Percentiles rank a stretch among this genome's conserved stretches.
phyloP scores from a whole-genome alignment of 1,284 basidiomycete genomes.

The Ganoderma sinense region DNA sequence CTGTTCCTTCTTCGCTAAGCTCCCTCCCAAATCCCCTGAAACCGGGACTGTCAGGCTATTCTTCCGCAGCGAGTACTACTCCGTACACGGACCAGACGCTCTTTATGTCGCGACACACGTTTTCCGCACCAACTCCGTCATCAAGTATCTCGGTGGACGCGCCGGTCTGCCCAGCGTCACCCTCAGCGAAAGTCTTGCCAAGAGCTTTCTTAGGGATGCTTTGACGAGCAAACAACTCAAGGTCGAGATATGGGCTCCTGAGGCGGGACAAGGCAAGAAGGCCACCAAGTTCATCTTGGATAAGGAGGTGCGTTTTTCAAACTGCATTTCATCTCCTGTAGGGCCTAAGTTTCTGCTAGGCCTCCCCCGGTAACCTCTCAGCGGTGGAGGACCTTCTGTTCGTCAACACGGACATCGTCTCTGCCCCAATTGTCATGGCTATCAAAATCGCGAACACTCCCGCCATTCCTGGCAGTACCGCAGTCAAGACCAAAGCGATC shows the following conservation, averaged over 20 bases:
- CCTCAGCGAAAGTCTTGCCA: slow-evolving; percentile 84
- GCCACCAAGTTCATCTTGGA: slow-evolving; percentile 76
- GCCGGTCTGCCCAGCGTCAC: slow-evolving; percentile 80
- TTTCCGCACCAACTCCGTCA: slow-evolving; percentile 85
- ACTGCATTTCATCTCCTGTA: neutral
- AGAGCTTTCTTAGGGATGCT: slow-evolving; percentile 88
- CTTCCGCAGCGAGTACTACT: slow-evolving; percentile 87
- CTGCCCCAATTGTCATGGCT: slow-evolving; percentile 92
- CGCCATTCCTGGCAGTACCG: slow-evolving; percentile 47
- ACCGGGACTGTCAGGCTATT: slow-evolving; percentile 85
- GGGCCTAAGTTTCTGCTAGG: slow-evolving; percentile 51
- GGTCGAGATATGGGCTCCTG: slow-evolving; percentile 91
- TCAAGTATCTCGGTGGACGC: slow-evolving; percentile 82
- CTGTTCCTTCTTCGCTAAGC: slow-evolving; percentile 73
- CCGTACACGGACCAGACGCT: slow-evolving; percentile 90
- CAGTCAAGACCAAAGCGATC: slow-evolving; percentile 66
- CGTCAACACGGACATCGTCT: slow-evolving; percentile 80
- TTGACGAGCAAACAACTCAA: slow-evolving; percentile 91
- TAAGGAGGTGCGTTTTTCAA: slow-evolving; percentile 69
- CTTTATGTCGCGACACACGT: slow-evolving; percentile 87
- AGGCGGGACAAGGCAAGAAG: slow-evolving; percentile 79
- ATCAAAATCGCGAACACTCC: slow-evolving; percentile 77
- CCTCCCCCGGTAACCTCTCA: slow-evolving; percentile 95
- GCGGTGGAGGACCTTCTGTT: slow-evolving; percentile 96
- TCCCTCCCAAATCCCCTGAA: slow-evolving; percentile 74